These are phyloP conservation scores for Hypericum perforatum DNA, from an alignment of 345 rosid genomes.

Conservation along the genomic window DNA sequence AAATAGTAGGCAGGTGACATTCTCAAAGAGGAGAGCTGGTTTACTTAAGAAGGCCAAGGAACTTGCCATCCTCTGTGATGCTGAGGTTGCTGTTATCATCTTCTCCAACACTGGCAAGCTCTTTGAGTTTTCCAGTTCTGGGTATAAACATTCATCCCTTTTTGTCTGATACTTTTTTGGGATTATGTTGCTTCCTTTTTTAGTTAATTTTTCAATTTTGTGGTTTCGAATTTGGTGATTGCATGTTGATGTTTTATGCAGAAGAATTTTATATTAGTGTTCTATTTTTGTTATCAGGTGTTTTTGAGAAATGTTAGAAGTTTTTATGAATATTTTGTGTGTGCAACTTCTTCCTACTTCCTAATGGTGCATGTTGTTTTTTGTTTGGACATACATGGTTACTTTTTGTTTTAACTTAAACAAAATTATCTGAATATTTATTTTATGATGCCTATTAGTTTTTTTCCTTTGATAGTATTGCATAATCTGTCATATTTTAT, in stretches of 20 bases:
- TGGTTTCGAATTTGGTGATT: not conserved
- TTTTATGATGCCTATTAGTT: no score
- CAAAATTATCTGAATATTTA: no score
- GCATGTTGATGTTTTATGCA: not conserved
- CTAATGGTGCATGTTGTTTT: no score
- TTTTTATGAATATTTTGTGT: not conserved
- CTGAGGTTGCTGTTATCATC: constrained; percentile 87
- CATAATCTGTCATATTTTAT: no score
- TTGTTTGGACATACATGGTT: no score
- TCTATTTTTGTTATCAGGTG: not conserved
- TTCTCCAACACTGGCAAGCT: constrained; percentile 93
- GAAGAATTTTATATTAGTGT: no score
- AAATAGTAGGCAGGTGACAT: constrained; percentile 91
- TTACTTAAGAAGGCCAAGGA: constrained; percentile 85
- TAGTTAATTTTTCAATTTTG: not conserved
- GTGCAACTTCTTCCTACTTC: no score
- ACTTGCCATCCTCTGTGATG: constrained; percentile 82
- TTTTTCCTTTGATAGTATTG: no score
- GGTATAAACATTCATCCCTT: constrained; percentile 26
- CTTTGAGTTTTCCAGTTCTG: constrained; percentile 71
- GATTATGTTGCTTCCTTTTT: not conserved
- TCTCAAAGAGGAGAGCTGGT: constrained; percentile 88
- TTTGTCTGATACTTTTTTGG: constrained; percentile 1
- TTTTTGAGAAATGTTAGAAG: not conserved
- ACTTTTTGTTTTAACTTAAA: no score